A percentile compares a stretch with the other conserved stretches of the same genome.
Conservation (phyloP, 495 filamentous ascomycete genomes). For the Hypoxylon fuscum region DNA sequence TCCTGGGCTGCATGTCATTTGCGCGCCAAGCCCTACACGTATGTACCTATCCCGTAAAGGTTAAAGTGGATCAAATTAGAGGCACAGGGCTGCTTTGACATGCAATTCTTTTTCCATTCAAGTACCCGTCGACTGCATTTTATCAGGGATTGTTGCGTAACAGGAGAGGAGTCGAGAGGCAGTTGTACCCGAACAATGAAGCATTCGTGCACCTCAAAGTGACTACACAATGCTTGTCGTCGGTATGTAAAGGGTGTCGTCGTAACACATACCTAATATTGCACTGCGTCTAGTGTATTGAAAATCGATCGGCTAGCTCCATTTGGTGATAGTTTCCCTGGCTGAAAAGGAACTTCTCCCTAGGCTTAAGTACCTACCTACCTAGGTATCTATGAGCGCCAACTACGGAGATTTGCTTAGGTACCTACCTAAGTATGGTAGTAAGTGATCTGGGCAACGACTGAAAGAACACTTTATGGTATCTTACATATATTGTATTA, state of each 20-base stretch:
- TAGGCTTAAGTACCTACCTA: no score
- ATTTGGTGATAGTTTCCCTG: constrained; percentile 21
- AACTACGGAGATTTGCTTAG: constrained; percentile 14
- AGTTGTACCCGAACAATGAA: constrained; percentile 27
- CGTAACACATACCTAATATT: constrained; percentile 13
- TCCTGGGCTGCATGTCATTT: constrained; percentile 39
- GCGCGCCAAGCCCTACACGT: constrained; percentile 35
- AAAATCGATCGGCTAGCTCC: constrained; percentile 15
- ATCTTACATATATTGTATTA: no score
- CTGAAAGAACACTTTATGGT: no score
- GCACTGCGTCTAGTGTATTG: not conserved
- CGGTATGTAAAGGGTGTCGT: constrained; percentile 7
- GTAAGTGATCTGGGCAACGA: no score
- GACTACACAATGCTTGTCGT: not conserved
- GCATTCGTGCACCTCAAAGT: constrained; percentile 1
- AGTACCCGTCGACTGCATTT: not conserved
- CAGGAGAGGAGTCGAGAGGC: constrained; percentile 22
- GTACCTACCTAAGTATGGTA: not conserved
- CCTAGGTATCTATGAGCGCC: constrained; percentile 10
- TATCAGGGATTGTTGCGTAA: not conserved
- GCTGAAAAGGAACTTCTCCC: constrained; percentile 24
- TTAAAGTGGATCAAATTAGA: not conserved
- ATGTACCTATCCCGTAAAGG: constrained; percentile 15
- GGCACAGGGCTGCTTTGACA: constrained; percentile 9
- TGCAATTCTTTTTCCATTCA: constrained; percentile 1